Conservation (phyloP, 345 rosid genomes). For the Populus simonii region DNA sequence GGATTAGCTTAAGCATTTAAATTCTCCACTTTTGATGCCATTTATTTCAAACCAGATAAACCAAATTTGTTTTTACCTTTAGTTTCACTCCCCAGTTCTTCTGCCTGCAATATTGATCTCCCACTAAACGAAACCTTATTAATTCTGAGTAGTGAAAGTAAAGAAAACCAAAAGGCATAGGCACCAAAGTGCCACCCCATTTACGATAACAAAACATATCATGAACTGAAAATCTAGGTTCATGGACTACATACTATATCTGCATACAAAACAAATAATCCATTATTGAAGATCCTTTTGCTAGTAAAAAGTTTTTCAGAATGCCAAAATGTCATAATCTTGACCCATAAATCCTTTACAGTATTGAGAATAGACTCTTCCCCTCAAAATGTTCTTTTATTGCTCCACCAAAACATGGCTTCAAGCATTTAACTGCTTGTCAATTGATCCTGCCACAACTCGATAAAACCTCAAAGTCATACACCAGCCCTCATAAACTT, state of each 20-base stretch:
- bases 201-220: neutral
- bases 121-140: neutral
- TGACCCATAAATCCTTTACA: neutral
- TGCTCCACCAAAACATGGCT: neutral
- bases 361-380: neutral
- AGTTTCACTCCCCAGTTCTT: slow-evolving; percentile 2
- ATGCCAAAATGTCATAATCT: neutral
- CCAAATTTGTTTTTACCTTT: neutral
- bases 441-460: neutral
- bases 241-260: neutral
- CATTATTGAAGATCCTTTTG: neutral
- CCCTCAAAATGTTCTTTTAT: neutral
- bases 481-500: neutral
- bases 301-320: neutral
- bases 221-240: neutral
- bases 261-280: neutral
- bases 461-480: neutral
- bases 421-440: neutral
- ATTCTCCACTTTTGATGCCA: neutral
- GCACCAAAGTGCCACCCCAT: neutral
- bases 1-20: neutral
- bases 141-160: neutral
- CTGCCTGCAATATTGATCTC: neutral
- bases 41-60: neutral
- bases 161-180: neutral